Percentiles rank a stretch among this genome's conserved stretches.
Evolutionary conservation across 2,329 filamentous ascomycete genomes (phyloP).

Genomic region (Exophiala lecanii-corni): DNA sequence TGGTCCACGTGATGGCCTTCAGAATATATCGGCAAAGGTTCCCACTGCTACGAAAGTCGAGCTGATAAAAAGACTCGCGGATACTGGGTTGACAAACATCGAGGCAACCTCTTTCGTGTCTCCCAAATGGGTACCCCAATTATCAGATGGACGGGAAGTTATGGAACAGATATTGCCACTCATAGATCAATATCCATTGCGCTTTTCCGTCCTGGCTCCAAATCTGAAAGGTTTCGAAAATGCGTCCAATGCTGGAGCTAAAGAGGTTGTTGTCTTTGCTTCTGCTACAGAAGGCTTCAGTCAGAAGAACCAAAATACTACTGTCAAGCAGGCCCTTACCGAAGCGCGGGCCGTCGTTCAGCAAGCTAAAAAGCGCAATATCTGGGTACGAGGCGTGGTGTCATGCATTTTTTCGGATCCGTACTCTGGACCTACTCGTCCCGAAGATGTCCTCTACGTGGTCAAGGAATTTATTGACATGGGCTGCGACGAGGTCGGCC

Average conservation of each 20-base stretch:
- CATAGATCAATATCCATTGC: slow-evolving; percentile 36
- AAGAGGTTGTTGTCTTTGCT: slow-evolving; percentile 38
- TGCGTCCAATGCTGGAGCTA: slow-evolving; percentile 42
- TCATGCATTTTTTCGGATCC: slow-evolving; percentile 41
- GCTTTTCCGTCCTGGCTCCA: slow-evolving; percentile 36
- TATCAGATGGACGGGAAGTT: slow-evolving; percentile 38
- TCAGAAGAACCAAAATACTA: slow-evolving; percentile 38
- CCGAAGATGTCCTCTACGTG: slow-evolving; percentile 46
- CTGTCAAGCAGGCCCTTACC: slow-evolving; percentile 34
- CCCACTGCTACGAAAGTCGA: slow-evolving; percentile 70
- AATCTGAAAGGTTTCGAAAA: slow-evolving; percentile 49
- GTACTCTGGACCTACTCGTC: slow-evolving; percentile 50
- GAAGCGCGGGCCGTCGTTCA: slow-evolving; percentile 30
- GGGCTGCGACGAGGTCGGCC: slow-evolving; percentile 82
- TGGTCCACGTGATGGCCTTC: slow-evolving; percentile 77
- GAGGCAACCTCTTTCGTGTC: slow-evolving; percentile 79
- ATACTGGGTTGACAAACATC: slow-evolving; percentile 66
- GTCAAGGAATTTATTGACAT: slow-evolving; percentile 67
- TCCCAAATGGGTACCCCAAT: slow-evolving; percentile 80
- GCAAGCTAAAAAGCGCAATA: slow-evolving; percentile 25
- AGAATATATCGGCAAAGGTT: slow-evolving; percentile 73
- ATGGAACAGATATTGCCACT: slow-evolving; percentile 2
- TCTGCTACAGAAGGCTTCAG: slow-evolving; percentile 41
- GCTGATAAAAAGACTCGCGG: slow-evolving; percentile 64
- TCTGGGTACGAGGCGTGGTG: slow-evolving; percentile 35